Evolutionary conservation across 1,284 basidiomycete genomes (phyloP), one percentile per base, ranked within the genome.

Genomic region (Pisolithus thermaeus): DNA sequence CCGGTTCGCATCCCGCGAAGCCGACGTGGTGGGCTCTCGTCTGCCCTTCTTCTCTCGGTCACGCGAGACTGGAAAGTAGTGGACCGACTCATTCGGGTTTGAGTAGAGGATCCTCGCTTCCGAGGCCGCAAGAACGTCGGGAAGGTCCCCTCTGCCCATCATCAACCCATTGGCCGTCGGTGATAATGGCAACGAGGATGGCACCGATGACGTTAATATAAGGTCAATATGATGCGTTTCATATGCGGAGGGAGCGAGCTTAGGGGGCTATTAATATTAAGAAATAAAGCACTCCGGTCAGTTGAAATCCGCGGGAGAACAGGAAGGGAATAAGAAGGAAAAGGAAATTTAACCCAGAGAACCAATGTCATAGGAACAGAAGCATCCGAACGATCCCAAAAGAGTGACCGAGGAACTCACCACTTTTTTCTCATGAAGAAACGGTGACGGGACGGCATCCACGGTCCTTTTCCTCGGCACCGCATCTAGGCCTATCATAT

Each of bases 61-160:
- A 4, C 50, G 36, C 7, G 55, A 52, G 9, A 52, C 47, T 3
- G 62, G 62, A 11, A 55, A 53, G 4, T 45, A 49, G 14, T 54
- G 52, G 1, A 50, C 46, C 4, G 56, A 51, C 14, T 54, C 55
- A 30, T 63, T 49, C 16, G 55, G 50, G 32, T 68, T 58, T 7
- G 53, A 50, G 42, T 59, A 57, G 32, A 57, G 22, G 9, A 59
- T 44, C 18, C 59, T 56, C 32, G 39, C 47, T 46, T 52, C 54
- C 20, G 53, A 50, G n/a, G 44, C 44, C 18, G 44, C 44, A 36
- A 36, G 44, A 9, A 46, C 27, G 12, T 43, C 42, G 16, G 23
- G 30, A 22, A 32, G 9, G 22, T 20, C 44, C 16, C 8, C 8
- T 28, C 12, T 18, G 12, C 16, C n/a, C 12, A 25, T 18, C 7